Percentiles rank a stretch among this genome's conserved stretches.
These are phyloP conservation scores for Aristolochia californica DNA, from an alignment of 164 flowering plant genomes.

Conservation along the genomic window DNA sequence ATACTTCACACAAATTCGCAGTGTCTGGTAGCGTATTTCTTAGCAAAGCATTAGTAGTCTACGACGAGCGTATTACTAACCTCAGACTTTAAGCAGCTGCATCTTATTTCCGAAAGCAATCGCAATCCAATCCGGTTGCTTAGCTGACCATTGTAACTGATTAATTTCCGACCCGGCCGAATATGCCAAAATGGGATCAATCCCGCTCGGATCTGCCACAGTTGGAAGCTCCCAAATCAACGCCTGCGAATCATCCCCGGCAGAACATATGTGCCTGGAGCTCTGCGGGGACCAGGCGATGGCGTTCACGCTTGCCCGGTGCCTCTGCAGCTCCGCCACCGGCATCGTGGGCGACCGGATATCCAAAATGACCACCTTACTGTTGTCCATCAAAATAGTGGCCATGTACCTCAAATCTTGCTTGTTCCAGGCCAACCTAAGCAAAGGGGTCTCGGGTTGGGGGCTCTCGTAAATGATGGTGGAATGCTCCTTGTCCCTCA, in stretches of 20 bases:
- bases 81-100: conserved; percentile 80
- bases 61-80: conserved; percentile 6
- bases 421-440: conserved; percentile 92
- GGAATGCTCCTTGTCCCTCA: conserved; percentile 90
- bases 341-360: conserved; percentile 67
- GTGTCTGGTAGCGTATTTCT: too few relatives aligned
- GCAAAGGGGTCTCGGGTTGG: conserved; percentile 67
- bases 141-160: conserved; percentile 76
- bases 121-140: conserved; percentile 80
- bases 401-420: conserved; percentile 64
- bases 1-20: too few relatives aligned
- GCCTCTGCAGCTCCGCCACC: conserved; percentile 79
- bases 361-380: conserved; percentile 69
- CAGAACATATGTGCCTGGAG: conserved; percentile 58
- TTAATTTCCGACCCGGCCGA: conserved; percentile 66
- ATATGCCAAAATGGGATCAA: conserved; percentile 68
- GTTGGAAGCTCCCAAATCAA: conserved; percentile 82
- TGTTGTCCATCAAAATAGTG: conserved; percentile 68
- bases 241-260: conserved; percentile 76
- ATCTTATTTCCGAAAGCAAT: conserved; percentile 59
- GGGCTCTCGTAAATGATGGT: conserved; percentile 95
- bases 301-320: conserved; percentile 65
- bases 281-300: conserved; percentile 89
- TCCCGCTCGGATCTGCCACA: conserved; percentile 56
- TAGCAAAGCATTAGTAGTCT: too few relatives aligned